Base-by-base conservation (phyloP, 2,329 filamentous ascomycete species). In the Phyllosticta capitalensis region DNA sequence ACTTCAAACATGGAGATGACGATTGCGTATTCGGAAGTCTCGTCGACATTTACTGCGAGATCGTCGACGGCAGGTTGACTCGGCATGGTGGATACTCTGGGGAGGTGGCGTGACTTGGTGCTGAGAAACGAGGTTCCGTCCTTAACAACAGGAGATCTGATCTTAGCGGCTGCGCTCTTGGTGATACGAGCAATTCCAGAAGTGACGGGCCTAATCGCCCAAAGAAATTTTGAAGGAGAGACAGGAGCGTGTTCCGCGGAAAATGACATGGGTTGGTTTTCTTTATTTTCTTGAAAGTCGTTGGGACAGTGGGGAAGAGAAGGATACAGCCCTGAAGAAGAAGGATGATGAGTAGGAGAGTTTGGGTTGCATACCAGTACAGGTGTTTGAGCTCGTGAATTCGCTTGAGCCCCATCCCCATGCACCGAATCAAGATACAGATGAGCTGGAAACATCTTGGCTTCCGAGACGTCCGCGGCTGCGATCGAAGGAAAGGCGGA, bases 1-100 rank as follows among this genome's bases (percentile, higher is more conserved):
- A 99, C 92, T 72, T 99, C 94, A 73, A 97, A 97, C 92, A 99
- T 99, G 58, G 91, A 96, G 21, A 99, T 81, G 10, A 99, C 78
- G 58, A 99, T 85, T 4, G 88, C 87, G 66, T 96, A 96, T 65
- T 96, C 90, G 58, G 87, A 83, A 20, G 82, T 81, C 0, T 80
- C 78, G 63, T 92, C 88, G 0, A 95, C 79, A 4, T 81, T 76
- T 51, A 95, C 78, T 38, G 28, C 38, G 10, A 58, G 55, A 52
- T 55, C 55, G 56, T 85, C 79, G 56, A 96, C 83, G 63, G 91
- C 85, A 9, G 92, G 92, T 5, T 80, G 76, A 61, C 87, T 84
- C 1, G 92, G 89, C 5, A 94, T 77, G 1, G 80, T 78, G n/a
- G 85, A 87, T 0, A 88, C 83, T 63, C 87, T 82, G 52, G 86